Evolutionary conservation across 495 filamentous ascomycete genomes (phyloP).

Genomic region (Xylaria venustula): DNA sequence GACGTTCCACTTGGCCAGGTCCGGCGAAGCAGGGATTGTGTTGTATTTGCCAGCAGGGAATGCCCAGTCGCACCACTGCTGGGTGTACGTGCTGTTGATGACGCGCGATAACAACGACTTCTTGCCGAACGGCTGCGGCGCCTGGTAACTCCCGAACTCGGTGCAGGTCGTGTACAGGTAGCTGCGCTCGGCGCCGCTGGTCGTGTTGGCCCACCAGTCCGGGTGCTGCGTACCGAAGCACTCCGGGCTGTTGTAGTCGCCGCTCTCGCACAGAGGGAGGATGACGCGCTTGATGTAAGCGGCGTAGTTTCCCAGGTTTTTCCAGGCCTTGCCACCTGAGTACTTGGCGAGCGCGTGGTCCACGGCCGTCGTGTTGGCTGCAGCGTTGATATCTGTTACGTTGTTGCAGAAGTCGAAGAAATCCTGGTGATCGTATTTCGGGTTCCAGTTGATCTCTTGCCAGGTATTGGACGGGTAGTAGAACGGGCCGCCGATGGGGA

Average conservation of each 20-base stretch:
- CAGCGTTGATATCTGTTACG: constrained; percentile 41
- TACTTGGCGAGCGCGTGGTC: constrained; percentile 37
- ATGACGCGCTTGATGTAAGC: constrained; percentile 40
- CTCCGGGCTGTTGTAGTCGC: constrained; percentile 32
- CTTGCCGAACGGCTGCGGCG: constrained; percentile 28
- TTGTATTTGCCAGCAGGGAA: constrained; percentile 37
- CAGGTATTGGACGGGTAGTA: constrained; percentile 43
- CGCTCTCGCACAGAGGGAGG: constrained; percentile 37
- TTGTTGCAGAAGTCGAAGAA: constrained; percentile 47
- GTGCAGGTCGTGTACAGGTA: constrained; percentile 44
- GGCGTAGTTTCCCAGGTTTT: constrained; percentile 44
- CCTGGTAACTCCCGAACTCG: constrained; percentile 42
- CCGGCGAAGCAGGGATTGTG: constrained; percentile 35
- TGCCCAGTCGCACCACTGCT: constrained; percentile 48
- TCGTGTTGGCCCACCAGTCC: constrained; percentile 35
- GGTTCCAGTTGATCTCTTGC: constrained; percentile 45
- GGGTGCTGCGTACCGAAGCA: constrained; percentile 47
- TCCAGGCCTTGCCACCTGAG: constrained; percentile 42
- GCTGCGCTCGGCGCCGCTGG: constrained; percentile 29
- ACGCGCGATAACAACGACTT: constrained; percentile 39
- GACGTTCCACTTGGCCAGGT: constrained; percentile 32
- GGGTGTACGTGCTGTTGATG: constrained; percentile 42
- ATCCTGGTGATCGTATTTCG: constrained; percentile 22
- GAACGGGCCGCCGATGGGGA: constrained; percentile 39
- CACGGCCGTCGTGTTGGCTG: constrained; percentile 31